Base-by-base conservation (phyloP, 768 basidiomycete species). In the Suillus hirtellus region DNA sequence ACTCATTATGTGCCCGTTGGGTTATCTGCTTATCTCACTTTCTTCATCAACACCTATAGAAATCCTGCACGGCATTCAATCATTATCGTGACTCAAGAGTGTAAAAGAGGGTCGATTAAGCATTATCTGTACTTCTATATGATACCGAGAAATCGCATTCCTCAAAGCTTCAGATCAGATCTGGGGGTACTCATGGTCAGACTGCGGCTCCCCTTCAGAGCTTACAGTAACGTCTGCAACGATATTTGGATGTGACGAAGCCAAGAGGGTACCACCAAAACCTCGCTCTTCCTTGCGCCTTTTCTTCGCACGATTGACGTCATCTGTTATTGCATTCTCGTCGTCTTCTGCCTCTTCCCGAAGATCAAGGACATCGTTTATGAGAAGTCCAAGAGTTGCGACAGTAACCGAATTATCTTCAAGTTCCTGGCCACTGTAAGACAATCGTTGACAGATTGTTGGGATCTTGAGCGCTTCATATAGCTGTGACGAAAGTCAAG, bases 361-460 rank as follows among this genome's bases (percentile, higher is more conserved):
- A 42, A 94, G 78, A 65, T 92, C 87, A 60, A 94, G 70, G 2
- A 84, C 75, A 66, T 89, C 90, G 66, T 89, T 84, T 47, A 82
- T 82, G 17, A 90, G 76, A 38, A 85, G 80, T 34, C 80, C 85
- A 37, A 90, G 77, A 0, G 86, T 85, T 7, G 78, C 82, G 62
- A 82, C 76, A 0, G 79, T 81, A 35, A 73, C 72, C 31, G 79
- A 63, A 69, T 85, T 91, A 72, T 91, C 88, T 3, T 82, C 77
- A 1, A 95, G 80, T 74, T 93, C 92, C 43, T 76, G 73, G 1
- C 81, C 84, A 44, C 81, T 78, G 70, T 86, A 81, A 69, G 85
- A 89, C 31, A 95, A 74, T 56, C 87, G 82, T 71, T 94, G 93
- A 64, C 83, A 89, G 61, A 93, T 90, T 11, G 89, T 88, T 42